Evolutionary conservation across 805 yeast genomes (phyloP).

Genomic region (Candida easanensis): DNA sequence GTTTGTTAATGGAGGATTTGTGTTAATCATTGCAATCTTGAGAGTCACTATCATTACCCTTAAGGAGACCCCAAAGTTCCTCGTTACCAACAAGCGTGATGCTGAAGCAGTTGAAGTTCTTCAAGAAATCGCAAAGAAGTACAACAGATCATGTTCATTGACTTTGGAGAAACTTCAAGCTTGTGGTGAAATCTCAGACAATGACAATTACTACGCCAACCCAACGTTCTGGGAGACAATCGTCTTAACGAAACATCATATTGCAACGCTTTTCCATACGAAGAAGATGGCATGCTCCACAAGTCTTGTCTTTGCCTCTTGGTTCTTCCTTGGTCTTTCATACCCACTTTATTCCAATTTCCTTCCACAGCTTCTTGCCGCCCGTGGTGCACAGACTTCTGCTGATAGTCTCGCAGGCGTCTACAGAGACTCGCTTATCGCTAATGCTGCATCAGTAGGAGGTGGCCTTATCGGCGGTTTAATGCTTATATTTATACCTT

Average conservation of each 20-base stretch:
- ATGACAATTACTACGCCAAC: constrained; percentile 25
- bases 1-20: constrained; percentile 50
- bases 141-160: constrained; percentile 38
- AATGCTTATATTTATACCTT: constrained; percentile 14
- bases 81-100: constrained; percentile 47
- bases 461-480: constrained; percentile 53
- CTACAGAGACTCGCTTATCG: constrained; percentile 45
- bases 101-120: constrained; percentile 43
- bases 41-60: constrained; percentile 41
- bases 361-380: constrained; percentile 46
- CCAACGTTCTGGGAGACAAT: constrained; percentile 29
- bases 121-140: constrained; percentile 43
- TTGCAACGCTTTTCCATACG: constrained; percentile 42
- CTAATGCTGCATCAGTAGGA: constrained; percentile 40
- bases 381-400: constrained; percentile 44
- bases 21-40: constrained; percentile 42
- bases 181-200: constrained; percentile 40
- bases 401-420: constrained; percentile 38
- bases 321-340: constrained; percentile 54
- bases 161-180: constrained; percentile 43
- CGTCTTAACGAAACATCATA: constrained; percentile 33
- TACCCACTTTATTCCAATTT: constrained; percentile 52
- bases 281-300: constrained; percentile 38
- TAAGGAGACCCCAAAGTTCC: constrained; percentile 52
- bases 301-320: constrained; percentile 40